Evolutionary conservation across 768 basidiomycete species (phyloP).

Genomic region (Fistulinella prunicolor): DNA sequence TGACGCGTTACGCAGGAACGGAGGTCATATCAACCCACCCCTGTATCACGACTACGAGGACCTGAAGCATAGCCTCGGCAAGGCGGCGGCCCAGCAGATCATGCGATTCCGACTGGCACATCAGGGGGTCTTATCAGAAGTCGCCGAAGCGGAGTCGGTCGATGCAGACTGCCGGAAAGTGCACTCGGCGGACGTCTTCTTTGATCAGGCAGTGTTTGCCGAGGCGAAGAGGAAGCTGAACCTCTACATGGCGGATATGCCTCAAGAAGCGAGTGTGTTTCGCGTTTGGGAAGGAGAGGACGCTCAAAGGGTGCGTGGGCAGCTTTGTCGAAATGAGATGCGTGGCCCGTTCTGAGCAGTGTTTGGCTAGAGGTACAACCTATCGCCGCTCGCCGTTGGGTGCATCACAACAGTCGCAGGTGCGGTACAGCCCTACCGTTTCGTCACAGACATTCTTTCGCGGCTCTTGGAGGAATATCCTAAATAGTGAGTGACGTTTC

Average conservation of each 20-base stretch:
- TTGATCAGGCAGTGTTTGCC: conserved; percentile 29
- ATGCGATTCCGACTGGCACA: conserved; percentile 42
- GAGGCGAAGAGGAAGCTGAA: conserved; percentile 43
- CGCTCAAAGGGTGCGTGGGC: conserved; percentile 33
- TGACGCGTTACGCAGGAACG: conserved; percentile 37
- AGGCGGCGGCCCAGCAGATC: conserved; percentile 37
- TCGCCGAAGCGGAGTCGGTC: conserved; percentile 30
- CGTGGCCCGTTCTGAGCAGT: background rate
- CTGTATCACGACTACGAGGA: conserved; percentile 44
- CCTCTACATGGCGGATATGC: conserved; percentile 48
- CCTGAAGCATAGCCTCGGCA: conserved; percentile 39
- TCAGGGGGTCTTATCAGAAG: conserved; percentile 27
- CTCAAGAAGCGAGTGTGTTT: conserved; percentile 39
- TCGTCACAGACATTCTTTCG: conserved; percentile 57
- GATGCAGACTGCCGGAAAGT: conserved; percentile 32
- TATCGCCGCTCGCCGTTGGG: conserved; percentile 46
- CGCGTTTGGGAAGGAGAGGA: conserved; percentile 30
- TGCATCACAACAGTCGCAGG: conserved; percentile 55
- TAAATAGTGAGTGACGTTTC: conserved; percentile 28
- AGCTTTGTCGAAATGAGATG: background rate
- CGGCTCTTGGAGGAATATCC: conserved; percentile 51
- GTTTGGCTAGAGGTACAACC: conserved; percentile 43
- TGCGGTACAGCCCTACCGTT: conserved; percentile 67
- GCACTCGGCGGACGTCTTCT: conserved; percentile 35
- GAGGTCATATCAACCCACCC: conserved; percentile 49